Evolutionary conservation across 2,329 filamentous ascomycete species (phyloP), one percentile per base, ranked within the genome.

Genomic region (Diplocarpon mali): DNA sequence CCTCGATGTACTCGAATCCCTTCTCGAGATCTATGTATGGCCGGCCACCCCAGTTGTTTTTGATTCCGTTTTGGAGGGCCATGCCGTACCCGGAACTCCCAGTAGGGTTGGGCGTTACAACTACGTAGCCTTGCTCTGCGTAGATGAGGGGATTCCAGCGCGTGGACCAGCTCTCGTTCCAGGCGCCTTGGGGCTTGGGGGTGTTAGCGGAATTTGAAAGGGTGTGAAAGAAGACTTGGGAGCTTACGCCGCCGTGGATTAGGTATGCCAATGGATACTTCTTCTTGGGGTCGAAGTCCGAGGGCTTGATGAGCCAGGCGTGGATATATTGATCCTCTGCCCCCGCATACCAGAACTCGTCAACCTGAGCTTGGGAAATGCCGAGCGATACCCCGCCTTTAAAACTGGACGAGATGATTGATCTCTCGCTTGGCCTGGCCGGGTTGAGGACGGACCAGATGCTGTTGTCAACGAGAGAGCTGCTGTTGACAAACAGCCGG

Each of bases 61-160:
- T 70, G 57, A 95, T 94, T 0, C 78, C 82, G 59, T 94, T 79
- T 28, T 79, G 78, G 44, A 90, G 75, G 28, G 74, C 72, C 65
- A 90, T 83, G 5, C 87, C 87, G 57, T 88, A 94, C 2, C 85
- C 83, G 5, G 85, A 88, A 57, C 78, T 85, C 14, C 87, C 87
- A 0, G 85, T 92, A 8, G 85, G 85, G 61, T 94, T 94, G 9
- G 86, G 85, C 40, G 78, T 73, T 38, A 94, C 78, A 16, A 83
- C 85, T 3, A 94, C 74, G 59, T 92, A 94, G 37, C 87, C 87
- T 65, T 90, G 85, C 62, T 93, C 86, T 3, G 87, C 86, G 59
- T 87, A 93, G 9, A 90, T 73, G 48, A 84, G 85, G 1, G 84
- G 82, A 60, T 93, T 93, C 87, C 87, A 94, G 14, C 87, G 72